Evolutionary conservation across 331 rosid species (phyloP).

Genomic region (Quercus tomentella): DNA sequence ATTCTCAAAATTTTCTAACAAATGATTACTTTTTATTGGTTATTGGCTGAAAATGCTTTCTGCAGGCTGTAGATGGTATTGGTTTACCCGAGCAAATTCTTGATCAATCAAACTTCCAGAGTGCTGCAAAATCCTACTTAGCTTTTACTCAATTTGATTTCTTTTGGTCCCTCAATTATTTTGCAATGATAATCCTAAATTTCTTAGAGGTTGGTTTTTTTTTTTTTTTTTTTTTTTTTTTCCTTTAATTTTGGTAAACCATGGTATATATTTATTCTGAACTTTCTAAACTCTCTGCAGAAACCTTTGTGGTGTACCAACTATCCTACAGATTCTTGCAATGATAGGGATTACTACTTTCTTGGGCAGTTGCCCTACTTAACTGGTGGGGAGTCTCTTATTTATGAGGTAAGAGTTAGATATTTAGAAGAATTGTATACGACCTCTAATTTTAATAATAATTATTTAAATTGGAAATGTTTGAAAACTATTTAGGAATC

Average conservation of each 20-base stretch:
- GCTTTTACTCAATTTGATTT: slow-evolving; percentile 33
- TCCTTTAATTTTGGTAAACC: background rate
- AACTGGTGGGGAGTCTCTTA: slow-evolving; percentile 58
- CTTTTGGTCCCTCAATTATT: slow-evolving; percentile 73
- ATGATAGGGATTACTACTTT: slow-evolving; percentile 76
- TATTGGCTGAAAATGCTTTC: slow-evolving; percentile 25
- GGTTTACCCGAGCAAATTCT: slow-evolving; percentile 90
- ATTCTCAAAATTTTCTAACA: background rate
- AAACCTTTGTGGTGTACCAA: slow-evolving; percentile 88
- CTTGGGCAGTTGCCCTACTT: slow-evolving; percentile 92
- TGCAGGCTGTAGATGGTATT: slow-evolving; percentile 94
- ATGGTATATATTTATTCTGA: background rate
- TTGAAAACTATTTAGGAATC: too few relatives aligned
- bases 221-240: too few relatives aligned
- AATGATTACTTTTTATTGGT: slow-evolving; percentile 10
- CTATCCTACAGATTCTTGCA: slow-evolving; percentile 43
- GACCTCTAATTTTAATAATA: background rate
- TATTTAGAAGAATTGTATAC: background rate
- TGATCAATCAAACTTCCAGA: slow-evolving; percentile 63
- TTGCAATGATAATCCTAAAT: slow-evolving; percentile 68
- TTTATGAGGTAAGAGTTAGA: slow-evolving; percentile 66
- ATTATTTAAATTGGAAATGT: too few relatives aligned
- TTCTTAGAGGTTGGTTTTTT: slow-evolving; percentile 86
- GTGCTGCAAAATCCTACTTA: slow-evolving; percentile 61
- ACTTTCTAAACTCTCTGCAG: slow-evolving; percentile 40